These are phyloP conservation scores for Kodamaea lidongshanica DNA, from an alignment of 805 yeast species.

Conservation along the genomic window DNA sequence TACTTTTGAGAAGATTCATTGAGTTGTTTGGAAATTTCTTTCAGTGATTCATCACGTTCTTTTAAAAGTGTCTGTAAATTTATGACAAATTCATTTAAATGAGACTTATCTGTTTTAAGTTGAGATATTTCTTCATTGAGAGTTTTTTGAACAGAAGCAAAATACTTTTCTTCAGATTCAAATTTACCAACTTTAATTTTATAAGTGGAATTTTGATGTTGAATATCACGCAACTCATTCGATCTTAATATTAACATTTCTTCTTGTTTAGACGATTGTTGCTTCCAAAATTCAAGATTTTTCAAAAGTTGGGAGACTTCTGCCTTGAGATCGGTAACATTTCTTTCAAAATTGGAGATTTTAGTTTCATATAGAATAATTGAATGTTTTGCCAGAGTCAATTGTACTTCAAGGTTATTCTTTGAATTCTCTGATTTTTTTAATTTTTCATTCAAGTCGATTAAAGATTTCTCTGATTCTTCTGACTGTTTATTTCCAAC, in stretches of 20 bases:
- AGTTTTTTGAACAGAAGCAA: conserved; percentile 44
- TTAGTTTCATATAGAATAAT: conserved; percentile 44
- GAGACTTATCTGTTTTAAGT: conserved; percentile 52
- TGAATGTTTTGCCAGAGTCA: conserved; percentile 52
- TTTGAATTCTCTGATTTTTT: conserved; percentile 19
- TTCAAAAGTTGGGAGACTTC: conserved; percentile 26
- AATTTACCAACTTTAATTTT: conserved; percentile 43
- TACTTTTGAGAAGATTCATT: conserved; percentile 44
- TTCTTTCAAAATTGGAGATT: conserved; percentile 30
- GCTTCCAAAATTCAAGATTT: conserved; percentile 35
- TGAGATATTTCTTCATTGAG: conserved; percentile 47
- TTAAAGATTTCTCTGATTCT: conserved; percentile 40
- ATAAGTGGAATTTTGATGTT: conserved; percentile 37
- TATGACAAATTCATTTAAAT: conserved; percentile 50
- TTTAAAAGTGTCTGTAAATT: conserved; percentile 55
- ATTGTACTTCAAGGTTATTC: conserved; percentile 41
- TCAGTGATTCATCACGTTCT: conserved; percentile 52
- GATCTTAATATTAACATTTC: conserved; percentile 22
- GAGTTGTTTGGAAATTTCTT: conserved; percentile 46
- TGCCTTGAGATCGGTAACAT: conserved; percentile 22
- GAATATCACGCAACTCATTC: conserved; percentile 52
- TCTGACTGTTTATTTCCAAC: conserved; percentile 18
- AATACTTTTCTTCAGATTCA: conserved; percentile 48
- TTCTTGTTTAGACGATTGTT: conserved; percentile 38
- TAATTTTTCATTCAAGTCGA: conserved; percentile 38